A percentile compares a stretch with the other conserved stretches of the same genome.
Conservation (phyloP, 2,329 filamentous ascomycete genomes). For the Apiospora aurea region DNA sequence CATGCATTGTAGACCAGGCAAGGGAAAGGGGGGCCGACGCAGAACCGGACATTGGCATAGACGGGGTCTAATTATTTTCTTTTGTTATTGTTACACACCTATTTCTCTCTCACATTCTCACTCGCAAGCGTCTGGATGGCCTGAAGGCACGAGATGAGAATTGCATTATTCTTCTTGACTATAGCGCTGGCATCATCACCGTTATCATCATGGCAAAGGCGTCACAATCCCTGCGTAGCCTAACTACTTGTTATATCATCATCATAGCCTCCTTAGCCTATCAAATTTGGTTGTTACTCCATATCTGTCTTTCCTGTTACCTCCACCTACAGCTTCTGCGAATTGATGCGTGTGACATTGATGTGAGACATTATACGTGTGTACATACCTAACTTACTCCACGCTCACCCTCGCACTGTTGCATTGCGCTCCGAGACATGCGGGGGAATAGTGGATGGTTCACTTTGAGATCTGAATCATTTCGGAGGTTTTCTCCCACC, state of each 20-base stretch:
- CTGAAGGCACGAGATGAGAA: neutral
- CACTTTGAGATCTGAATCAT: no score
- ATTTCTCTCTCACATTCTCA: neutral
- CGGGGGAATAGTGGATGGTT: no score
- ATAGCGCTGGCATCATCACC: neutral
- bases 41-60: neutral
- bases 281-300: neutral
- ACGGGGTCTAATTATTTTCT: neutral
- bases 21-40: neutral
- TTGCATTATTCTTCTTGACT: neutral
- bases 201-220: neutral
- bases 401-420: no score
- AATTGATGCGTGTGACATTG: no score
- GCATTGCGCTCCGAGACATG: no score
- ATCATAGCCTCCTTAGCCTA: constrained; percentile 1
- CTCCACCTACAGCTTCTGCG: no score
- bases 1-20: constrained; percentile 17
- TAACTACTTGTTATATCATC: neutral
- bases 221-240: neutral
- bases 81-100: neutral
- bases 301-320: neutral
- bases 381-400: no score
- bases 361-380: no score
- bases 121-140: neutral
- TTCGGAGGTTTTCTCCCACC: no score